phyloP scores from a whole-genome alignment of 345 rosid species.

The Cardamine chenopodiifolia region DNA sequence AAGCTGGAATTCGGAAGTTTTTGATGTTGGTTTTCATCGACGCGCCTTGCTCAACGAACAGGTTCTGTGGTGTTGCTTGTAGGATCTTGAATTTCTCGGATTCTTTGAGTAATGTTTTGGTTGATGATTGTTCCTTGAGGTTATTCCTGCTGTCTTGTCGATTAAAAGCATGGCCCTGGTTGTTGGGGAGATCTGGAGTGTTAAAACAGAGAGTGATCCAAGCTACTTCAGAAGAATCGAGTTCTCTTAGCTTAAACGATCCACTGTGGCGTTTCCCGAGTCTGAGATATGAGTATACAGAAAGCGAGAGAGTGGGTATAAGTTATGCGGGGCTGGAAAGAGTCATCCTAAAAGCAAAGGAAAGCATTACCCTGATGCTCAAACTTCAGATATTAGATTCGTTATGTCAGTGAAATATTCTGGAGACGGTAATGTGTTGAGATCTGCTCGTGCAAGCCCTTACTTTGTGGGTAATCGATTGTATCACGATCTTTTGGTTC shows the following conservation, averaged over 20 bases:
- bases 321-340: conserved; percentile 45
- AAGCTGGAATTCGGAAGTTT: conserved; percentile 70
- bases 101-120: conserved; percentile 50
- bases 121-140: conserved; percentile 71
- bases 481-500: conserved; percentile 28
- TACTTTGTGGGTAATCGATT: conserved; percentile 63
- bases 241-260: conserved; percentile 48
- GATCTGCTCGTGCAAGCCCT: conserved; percentile 61
- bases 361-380: conserved; percentile 55
- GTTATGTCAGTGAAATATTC: conserved; percentile 52
- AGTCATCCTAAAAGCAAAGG: conserved; percentile 48
- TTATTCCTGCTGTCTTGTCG: conserved; percentile 58
- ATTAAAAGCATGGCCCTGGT: conserved; percentile 49
- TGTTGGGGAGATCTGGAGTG: conserved; percentile 70
- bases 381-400: conserved; percentile 73
- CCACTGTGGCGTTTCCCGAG: conserved; percentile 44
- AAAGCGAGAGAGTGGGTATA: conserved; percentile 47
- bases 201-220: conserved; percentile 47
- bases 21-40: conserved; percentile 69
- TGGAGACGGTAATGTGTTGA: conserved; percentile 45
- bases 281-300: conserved; percentile 62
- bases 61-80: conserved; percentile 67
- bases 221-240: conserved; percentile 52
- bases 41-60: conserved; percentile 97
- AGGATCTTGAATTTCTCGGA: conserved; percentile 55